phyloP scores from a whole-genome alignment of 2,329 filamentous ascomycete species.

The Monosporascus sp. region DNA sequence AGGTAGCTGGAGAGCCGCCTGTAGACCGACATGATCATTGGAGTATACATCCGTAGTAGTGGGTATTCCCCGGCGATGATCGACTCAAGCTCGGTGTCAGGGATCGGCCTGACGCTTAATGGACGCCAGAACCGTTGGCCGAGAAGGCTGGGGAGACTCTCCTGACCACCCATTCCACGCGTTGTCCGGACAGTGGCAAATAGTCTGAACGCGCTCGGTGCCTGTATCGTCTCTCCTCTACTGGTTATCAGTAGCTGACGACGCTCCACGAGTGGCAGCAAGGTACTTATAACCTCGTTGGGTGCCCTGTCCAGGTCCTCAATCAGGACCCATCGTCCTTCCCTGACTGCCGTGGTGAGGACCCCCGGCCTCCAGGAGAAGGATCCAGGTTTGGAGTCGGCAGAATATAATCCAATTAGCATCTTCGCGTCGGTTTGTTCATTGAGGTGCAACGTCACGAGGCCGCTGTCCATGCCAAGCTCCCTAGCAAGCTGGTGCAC shows the following conservation, averaged over 20 bases:
- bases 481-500: slow-evolving; percentile 76
- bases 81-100: slow-evolving; percentile 64
- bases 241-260: slow-evolving; percentile 88
- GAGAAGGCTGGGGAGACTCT: slow-evolving; percentile 68
- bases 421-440: slow-evolving; percentile 98
- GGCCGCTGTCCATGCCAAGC: slow-evolving; percentile 70
- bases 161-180: slow-evolving; percentile 59
- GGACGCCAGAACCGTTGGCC: slow-evolving; percentile 82
- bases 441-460: slow-evolving; percentile 94
- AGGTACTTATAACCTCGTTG: slow-evolving; percentile 87
- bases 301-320: slow-evolving; percentile 95
- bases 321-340: slow-evolving; percentile 94
- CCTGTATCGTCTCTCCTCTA: slow-evolving; percentile 78
- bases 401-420: slow-evolving; percentile 89
- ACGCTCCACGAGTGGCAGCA: slow-evolving; percentile 87
- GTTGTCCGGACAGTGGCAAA: slow-evolving; percentile 85
- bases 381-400: slow-evolving; percentile 77
- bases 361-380: slow-evolving; percentile 93
- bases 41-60: slow-evolving; percentile 56
- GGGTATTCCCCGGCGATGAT: slow-evolving; percentile 71
- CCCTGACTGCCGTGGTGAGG: slow-evolving; percentile 84
- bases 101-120: slow-evolving; percentile 63
- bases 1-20: slow-evolving; percentile 44
- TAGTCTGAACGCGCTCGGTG: slow-evolving; percentile 79
- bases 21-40: slow-evolving; percentile 56